Base-by-base conservation (phyloP, 2,329 filamentous ascomycete species). In the Alternaria viburni region DNA sequence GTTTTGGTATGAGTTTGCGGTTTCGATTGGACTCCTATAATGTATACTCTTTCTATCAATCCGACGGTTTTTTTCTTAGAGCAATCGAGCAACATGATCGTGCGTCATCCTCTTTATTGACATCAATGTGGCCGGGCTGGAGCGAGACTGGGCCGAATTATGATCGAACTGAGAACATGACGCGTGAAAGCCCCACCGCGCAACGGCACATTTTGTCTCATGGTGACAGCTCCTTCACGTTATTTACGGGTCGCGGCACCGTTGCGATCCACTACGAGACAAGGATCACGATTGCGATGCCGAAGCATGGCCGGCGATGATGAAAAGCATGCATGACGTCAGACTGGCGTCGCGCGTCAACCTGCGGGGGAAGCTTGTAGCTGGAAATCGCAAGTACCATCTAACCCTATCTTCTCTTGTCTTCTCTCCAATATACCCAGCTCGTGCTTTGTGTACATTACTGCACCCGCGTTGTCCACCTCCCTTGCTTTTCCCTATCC, bases 381-480 rank as follows among this genome's bases (percentile, higher is more conserved):
- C 41, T 46, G 49, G 21, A 54, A 54, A 62, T 54, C 23, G 25
- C 49, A 49, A 54, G 17, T 13, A n/a, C 19, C 23, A 46, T 54
- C 43, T 30, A 23, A 12, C 43, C 9, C 23, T n/a, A 11, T 56
- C 32, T 57, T 44, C 28, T 50, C 19, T 45, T n/a, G 41, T 21
- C 58, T 25, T 52, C 26, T 41, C 25, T 58, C 59, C 75, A 58
- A 62, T 32, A 61, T 61, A 61, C 45, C 45, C 58, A 50, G 19
- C 32, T 50, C 15, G 36, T 36, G 21, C 32, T 47, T 26, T 32
- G 19, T 36, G 13, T 36, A 45, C 15, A 30, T 54, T 26, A 17
- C 23, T 45, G 1, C 25, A 12, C 25, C 32, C 32, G 15, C 26
- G 11, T 43, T 41, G 25, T 19, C 2, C 25, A 17, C 21, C 45